phyloP scores from a whole-genome alignment of 2,329 filamentous ascomycete species.

The Calycina herbarum region DNA sequence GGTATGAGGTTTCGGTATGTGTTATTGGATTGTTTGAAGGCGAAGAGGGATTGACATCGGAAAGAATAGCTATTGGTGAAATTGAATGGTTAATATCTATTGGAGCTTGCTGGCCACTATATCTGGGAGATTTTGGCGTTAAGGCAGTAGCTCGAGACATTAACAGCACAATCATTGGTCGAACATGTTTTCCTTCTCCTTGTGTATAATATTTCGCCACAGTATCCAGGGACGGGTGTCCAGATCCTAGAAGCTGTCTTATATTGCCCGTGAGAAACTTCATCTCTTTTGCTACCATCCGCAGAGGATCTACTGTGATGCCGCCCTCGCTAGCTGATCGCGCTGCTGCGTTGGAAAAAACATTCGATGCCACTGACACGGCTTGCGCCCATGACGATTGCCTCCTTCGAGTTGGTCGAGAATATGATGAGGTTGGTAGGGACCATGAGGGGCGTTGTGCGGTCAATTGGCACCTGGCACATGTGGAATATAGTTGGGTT shows the following conservation, averaged over 20 bases:
- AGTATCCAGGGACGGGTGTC: conserved; percentile 90
- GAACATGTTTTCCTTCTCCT: conserved; percentile 93
- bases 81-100: conserved; percentile 59
- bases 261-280: conserved; percentile 95
- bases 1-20: conserved; percentile 32
- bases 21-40: conserved; percentile 53
- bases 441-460: conserved; percentile 15
- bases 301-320: conserved; percentile 81
- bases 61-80: conserved; percentile 61
- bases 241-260: conserved; percentile 86
- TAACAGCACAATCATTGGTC: conserved; percentile 89
- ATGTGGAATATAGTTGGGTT: conserved; percentile 41
- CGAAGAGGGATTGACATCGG: conserved; percentile 76
- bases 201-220: conserved; percentile 98
- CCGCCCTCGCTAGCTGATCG: conserved; percentile 60
- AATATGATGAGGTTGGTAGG: conserved; percentile 26
- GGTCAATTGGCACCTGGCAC: conserved; percentile 42
- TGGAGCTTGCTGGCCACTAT: conserved; percentile 34
- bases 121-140: conserved; percentile 61
- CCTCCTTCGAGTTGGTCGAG: conserved; percentile 45
- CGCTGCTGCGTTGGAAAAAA: conserved; percentile 65
- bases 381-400: conserved; percentile 76
- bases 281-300: conserved; percentile 93
- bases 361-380: conserved; percentile 67
- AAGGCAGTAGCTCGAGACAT: conserved; percentile 94